Evolutionary conservation across 2,329 filamentous ascomycete genomes (phyloP).

Genomic region (Phaeomoniella chlamydospora): DNA sequence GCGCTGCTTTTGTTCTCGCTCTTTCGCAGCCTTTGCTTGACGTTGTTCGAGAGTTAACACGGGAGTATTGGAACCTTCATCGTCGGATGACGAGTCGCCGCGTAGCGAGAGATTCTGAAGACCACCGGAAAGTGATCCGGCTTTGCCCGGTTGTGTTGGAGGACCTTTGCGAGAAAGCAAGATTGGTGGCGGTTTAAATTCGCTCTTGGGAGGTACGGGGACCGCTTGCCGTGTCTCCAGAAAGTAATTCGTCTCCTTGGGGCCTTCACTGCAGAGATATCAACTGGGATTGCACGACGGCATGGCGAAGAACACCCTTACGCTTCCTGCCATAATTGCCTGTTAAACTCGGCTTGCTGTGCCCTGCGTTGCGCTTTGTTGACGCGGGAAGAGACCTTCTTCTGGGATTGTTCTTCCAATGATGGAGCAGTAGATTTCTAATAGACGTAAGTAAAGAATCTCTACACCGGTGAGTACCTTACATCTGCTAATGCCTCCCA

Average conservation of each 20-base stretch:
- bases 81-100: slow-evolving; percentile 33
- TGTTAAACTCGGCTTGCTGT: slow-evolving; percentile 69
- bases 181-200: slow-evolving; percentile 71
- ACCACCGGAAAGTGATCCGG: slow-evolving; percentile 5
- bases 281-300: not conserved
- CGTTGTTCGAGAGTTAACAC: slow-evolving; percentile 63
- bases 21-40: slow-evolving; percentile 59
- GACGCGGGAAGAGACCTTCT: slow-evolving; percentile 36
- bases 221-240: slow-evolving; percentile 46
- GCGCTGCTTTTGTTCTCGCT: slow-evolving; percentile 77
- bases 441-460: too few species aligned
- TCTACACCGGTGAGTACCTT: slow-evolving; percentile 16
- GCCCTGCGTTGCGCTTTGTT: slow-evolving; percentile 65
- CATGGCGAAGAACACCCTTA: slow-evolving; percentile 35
- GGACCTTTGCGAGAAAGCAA: slow-evolving; percentile 61
- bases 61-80: slow-evolving; percentile 43
- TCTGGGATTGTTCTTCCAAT: slow-evolving; percentile 23
- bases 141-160: slow-evolving; percentile 8
- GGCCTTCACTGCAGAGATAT: slow-evolving; percentile 45
- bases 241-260: slow-evolving; percentile 56
- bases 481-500: slow-evolving; percentile 74
- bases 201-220: slow-evolving; percentile 47
- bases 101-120: slow-evolving; percentile 14
- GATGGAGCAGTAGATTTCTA: slow-evolving; percentile 18
- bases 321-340: slow-evolving; percentile 81